These are phyloP conservation scores for Grigorovia transvaalensis DNA, from an alignment of 805 yeast genomes.

Conservation along the genomic window DNA sequence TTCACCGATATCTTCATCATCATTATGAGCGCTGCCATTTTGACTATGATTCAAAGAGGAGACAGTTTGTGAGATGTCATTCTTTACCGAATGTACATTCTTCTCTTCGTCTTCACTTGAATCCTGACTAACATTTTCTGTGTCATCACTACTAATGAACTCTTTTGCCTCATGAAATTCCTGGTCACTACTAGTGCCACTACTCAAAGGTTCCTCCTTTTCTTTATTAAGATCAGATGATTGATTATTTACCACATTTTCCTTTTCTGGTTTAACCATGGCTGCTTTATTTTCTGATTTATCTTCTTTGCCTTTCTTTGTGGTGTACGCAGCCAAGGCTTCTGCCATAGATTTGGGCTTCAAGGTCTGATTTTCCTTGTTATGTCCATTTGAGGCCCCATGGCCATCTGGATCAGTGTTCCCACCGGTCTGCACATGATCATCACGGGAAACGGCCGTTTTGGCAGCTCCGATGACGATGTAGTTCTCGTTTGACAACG, in stretches of 20 bases:
- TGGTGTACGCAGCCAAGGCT: conserved; percentile 32
- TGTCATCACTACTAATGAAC: background rate
- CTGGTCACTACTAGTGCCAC: conserved; percentile 7
- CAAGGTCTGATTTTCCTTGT: conserved; percentile 50
- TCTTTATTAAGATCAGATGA: background rate
- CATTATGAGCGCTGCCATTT: conserved; percentile 26
- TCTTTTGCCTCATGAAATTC: conserved; percentile 18
- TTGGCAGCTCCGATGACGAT: conserved; percentile 27
- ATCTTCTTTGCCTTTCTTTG: background rate
- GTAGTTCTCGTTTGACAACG: conserved; percentile 36
- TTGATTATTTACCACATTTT: too few relatives aligned
- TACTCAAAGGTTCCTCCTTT: background rate
- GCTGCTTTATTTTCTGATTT: background rate
- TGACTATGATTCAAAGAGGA: background rate
- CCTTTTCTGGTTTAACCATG: background rate
- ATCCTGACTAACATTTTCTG: background rate
- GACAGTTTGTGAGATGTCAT: background rate
- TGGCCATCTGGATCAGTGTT: background rate
- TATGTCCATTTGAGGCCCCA: conserved; percentile 30
- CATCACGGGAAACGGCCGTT: background rate
- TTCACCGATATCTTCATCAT: conserved; percentile 23
- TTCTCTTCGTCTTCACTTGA: conserved; percentile 16
- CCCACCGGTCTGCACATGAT: background rate
- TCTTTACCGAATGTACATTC: conserved; percentile 5
- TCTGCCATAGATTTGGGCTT: conserved; percentile 44